Base-by-base conservation (phyloP, 371 early-diverging fungal species). In the Syncephalastrum contaminatum region DNA sequence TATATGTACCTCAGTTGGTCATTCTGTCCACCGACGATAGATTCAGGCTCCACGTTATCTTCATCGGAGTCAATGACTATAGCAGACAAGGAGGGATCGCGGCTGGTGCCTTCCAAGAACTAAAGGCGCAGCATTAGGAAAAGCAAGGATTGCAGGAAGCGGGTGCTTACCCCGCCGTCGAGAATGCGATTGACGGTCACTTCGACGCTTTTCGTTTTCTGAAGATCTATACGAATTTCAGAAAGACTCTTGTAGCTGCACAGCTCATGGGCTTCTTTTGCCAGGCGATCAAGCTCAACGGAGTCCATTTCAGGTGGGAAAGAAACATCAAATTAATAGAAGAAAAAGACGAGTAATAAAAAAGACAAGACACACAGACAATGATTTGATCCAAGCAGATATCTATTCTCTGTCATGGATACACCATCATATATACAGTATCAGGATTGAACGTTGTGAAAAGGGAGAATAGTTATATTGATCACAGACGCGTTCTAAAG, bases 111-210 rank as follows among this genome's bases (percentile, higher is more conserved):
- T 50, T 67, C 59, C 15, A 80, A 58, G 58, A 82, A 79, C 73
- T 72, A 55, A 4, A 10, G 2, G 36, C 5, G 10, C 12, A 30
- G 36, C 10, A 30, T 30, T 30, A 30, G 36, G 36, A 12, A 30
- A 22, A 30, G 43, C 4, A 43, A 4, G 43, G 15, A 43, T 12
- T 7, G 4, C 40, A 30, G 22, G 16, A 12, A 7, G 24, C 43
- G 22, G n/a, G n/a, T n/a, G 51, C 60, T 53, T 65, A 77, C 78
- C 43, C 57, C 45, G 7, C 81, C 81, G 59, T 85, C 82, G 40
- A 75, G 70, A 16, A 83, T 73, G 15, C 86, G 63, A 46, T 81
- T 82, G 13, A 85, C 50, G 4, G 86, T 85, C 19, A 53, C 47
- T 59, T 81, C 79, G 2, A 70, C 70, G 48, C 60, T 72, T 13